Evolutionary conservation across 495 filamentous ascomycete species (phyloP), one percentile per base, ranked within the genome.

Genomic region (Podospora pseudopauciseta): DNA sequence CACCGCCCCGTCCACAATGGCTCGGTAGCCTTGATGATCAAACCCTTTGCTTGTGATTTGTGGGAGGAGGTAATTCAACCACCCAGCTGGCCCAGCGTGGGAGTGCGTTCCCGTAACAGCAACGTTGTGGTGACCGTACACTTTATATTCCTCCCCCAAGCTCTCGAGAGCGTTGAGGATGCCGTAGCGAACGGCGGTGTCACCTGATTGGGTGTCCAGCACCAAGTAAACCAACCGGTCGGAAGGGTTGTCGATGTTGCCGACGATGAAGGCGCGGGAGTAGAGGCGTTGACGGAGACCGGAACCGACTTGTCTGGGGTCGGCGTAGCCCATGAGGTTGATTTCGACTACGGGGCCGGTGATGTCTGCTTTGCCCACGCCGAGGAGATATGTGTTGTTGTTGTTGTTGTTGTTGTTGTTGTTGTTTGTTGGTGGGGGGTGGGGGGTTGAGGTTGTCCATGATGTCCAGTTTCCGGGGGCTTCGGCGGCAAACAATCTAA

Each of bases 341-440:
- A 97, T 86, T 77, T 96, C 93, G 3, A 94, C 93, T n/a, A 95
- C 91, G 3, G 93, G 93, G 81, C 94, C 95, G 30, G 95, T 99
- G 71, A 99, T 92, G 80, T 99, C 95, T 20, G 89, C 93, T 76
- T 96, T 97, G 18, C 95, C 95, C 2, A 93, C 92, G 2, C 95
- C 95, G n/a, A 99, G 75, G 6, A 96, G 78, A 70, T 96, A 97
- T 23, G 23, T 23, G 23, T 23, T 23, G 23, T 23, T 23, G 1
- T 23, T 23, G 23, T 23, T 23, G 23, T 23, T 23, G 20, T 23
- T 23, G 20, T 23, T 23, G 1, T 23, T 23, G 20, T 23, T 23
- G 23, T 23, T 23, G 23, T 23, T 23, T 23, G 9, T 23, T 26
- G 1, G n/a, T 9, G 18, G 6, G 55, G n/a, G 7, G 5, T 19